Conservation (phyloP, 148 eudicot species). For the Vaccinium vitisidaea region DNA sequence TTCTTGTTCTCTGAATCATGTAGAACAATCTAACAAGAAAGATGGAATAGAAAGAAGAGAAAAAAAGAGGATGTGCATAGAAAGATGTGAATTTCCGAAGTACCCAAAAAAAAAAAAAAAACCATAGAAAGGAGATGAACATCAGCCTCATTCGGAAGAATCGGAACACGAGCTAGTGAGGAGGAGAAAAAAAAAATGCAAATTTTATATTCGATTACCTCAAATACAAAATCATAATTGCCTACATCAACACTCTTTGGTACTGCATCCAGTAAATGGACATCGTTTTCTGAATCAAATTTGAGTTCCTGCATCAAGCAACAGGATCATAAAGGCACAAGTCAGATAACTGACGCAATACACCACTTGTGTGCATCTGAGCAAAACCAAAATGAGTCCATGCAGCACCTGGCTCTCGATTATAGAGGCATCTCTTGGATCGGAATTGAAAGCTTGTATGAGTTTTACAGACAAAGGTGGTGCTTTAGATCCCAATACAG, state of each 20-base stretch:
- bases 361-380: background rate
- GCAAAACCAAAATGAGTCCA: constrained; percentile 1
- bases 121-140: background rate
- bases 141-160: constrained; percentile 8
- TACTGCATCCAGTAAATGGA: constrained; percentile 68
- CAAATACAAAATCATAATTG: constrained; percentile 65
- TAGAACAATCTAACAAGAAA: constrained; percentile 54
- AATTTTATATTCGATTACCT: constrained; percentile 36
- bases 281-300: constrained; percentile 52
- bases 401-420: constrained; percentile 66
- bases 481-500: constrained; percentile 74
- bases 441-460: constrained; percentile 58
- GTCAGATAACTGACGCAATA: constrained; percentile 5
- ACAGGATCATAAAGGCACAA: constrained; percentile 8
- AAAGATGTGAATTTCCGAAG: no score
- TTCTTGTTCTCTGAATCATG: constrained; percentile 61
- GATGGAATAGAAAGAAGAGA: background rate
- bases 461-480: constrained; percentile 80
- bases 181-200: background rate
- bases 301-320: constrained; percentile 61
- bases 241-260: constrained; percentile 72
- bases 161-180: background rate
- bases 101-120: no score
- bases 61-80: background rate
- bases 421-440: constrained; percentile 66